Evolutionary conservation across 2,329 filamentous ascomycete species (phyloP).

Genomic region (Xylaria sp.): DNA sequence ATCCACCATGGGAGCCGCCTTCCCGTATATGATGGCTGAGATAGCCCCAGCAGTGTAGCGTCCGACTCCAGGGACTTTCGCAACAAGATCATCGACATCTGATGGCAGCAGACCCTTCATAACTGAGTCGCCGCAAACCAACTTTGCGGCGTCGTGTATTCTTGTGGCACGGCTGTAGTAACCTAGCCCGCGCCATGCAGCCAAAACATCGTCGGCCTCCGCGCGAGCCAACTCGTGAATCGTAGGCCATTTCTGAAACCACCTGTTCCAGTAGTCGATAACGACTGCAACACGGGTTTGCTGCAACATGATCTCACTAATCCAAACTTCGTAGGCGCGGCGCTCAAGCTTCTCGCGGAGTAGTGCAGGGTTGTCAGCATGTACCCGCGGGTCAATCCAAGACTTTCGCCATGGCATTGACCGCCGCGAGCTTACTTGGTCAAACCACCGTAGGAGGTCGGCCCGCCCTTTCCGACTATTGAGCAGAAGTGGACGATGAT

Average conservation of each 20-base stretch:
- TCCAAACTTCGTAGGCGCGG: conserved; percentile 70
- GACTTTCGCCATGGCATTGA: conserved; percentile 64
- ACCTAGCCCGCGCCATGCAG: conserved; percentile 65
- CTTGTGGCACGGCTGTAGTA: conserved; percentile 69
- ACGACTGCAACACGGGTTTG: conserved; percentile 68
- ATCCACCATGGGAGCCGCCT: conserved; percentile 65
- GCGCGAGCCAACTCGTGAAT: conserved; percentile 61
- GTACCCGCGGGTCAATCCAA: conserved; percentile 55
- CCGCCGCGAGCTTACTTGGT: conserved; percentile 52
- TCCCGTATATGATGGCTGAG: conserved; percentile 66
- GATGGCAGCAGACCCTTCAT: conserved; percentile 58
- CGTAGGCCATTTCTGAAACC: conserved; percentile 66
- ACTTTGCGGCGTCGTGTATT: conserved; percentile 61
- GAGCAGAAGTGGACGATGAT: conserved; percentile 58
- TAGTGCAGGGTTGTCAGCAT: conserved; percentile 34
- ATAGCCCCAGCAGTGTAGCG: conserved; percentile 68
- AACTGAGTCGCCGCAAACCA: conserved; percentile 50
- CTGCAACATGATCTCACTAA: conserved; percentile 71
- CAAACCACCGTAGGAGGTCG: conserved; percentile 58
- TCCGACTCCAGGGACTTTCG: conserved; percentile 63
- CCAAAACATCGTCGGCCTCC: conserved; percentile 59
- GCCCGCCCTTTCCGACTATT: conserved; percentile 44
- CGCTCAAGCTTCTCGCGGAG: conserved; percentile 53
- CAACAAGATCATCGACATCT: conserved; percentile 51
- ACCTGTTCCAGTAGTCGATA: conserved; percentile 66